Conservation (phyloP, 1,284 basidiomycete species). For the Amylostereum areolatum region DNA sequence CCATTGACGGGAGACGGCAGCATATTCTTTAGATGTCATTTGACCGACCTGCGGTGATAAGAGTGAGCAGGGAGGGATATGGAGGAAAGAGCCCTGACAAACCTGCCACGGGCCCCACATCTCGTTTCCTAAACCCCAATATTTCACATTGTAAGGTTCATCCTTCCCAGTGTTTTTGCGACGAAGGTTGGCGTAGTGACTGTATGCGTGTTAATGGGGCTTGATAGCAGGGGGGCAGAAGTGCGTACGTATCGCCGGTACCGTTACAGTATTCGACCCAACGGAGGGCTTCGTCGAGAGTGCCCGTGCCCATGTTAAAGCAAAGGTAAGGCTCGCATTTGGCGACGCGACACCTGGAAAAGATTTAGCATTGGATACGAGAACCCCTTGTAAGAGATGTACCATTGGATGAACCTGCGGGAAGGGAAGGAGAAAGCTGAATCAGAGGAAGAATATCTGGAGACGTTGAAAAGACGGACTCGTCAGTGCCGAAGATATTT, state of each 20-base stretch:
- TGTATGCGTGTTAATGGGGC: slow-evolving; percentile 15
- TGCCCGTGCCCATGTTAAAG: slow-evolving; percentile 63
- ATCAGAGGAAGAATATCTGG: not conserved
- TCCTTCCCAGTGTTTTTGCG: slow-evolving; percentile 48
- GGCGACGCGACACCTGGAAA: slow-evolving; percentile 30
- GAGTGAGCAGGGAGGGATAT: not conserved
- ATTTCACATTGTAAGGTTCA: slow-evolving; percentile 44
- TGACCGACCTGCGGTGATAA: slow-evolving; percentile 56
- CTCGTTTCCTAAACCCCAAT: slow-evolving; percentile 35
- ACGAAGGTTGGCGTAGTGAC: slow-evolving; percentile 55
- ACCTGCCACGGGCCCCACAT: slow-evolving; percentile 38
- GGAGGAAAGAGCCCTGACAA: not conserved
- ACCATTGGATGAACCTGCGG: slow-evolving; percentile 40
- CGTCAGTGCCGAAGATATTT: slow-evolving; percentile 61
- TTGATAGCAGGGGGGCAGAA: slow-evolving; percentile 16
- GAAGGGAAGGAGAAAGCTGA: not conserved
- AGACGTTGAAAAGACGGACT: slow-evolving; percentile 21
- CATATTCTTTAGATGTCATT: slow-evolving; percentile 52
- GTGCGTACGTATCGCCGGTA: slow-evolving; percentile 23
- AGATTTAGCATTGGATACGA: too few species aligned
- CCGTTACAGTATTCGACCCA: slow-evolving; percentile 68
- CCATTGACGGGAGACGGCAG: slow-evolving; percentile 55
- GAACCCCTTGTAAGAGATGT: too few species aligned
- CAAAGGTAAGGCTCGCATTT: slow-evolving; percentile 57
- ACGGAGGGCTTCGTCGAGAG: slow-evolving; percentile 55